Base-by-base conservation (phyloP, 139 green algal species). In the Coelastrella sp. region DNA sequence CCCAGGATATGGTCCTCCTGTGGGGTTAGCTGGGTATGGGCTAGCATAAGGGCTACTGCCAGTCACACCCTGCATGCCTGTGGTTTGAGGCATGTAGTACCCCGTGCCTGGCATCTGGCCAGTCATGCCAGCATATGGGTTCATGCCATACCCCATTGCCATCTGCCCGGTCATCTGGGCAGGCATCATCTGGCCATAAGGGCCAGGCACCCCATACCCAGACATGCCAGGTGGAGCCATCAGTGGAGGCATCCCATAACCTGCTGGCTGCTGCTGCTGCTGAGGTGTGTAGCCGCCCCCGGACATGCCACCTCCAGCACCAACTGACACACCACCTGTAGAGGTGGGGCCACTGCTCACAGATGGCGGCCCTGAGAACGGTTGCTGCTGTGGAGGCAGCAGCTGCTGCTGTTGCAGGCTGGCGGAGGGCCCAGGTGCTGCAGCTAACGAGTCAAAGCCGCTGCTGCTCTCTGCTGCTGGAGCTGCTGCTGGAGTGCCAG, bases 341-440 rank as follows among this genome's bases (percentile, higher is more conserved):
- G 78, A 59, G n/a, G 35, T 9, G 15, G 35, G 76, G 25, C 76
- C 35, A 60, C 35, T 60, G 76, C 24, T 60, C 35, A 59, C 76
- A 60, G 35, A 19, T 61, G 76, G 14, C 58, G 24, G 35, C 17
- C 76, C 35, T 82, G 35, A 19, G 24, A 78, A n/a, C 11, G 70
- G 70, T 19, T 78, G 70, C 17, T 78, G 70, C 78, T 66, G 78
- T 25, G 17, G 17, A 56, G 56, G 19, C 78, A 66, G 78, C 59
- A 49, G 65, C 65, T 87, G 82, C 82, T 59, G 61, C 59, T 87
- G 83, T 17, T n/a, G 80, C 59, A 57, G 22, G 79, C 79, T 82
- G 75, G 24, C 15, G 19, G 25, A 22, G 58, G 17, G 35, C 19
- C 49, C 78, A 63, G 27, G 57, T 75, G 82, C 49, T 27, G 20